Base-by-base conservation (phyloP, 345 rosid species). In the Populus nigra region DNA sequence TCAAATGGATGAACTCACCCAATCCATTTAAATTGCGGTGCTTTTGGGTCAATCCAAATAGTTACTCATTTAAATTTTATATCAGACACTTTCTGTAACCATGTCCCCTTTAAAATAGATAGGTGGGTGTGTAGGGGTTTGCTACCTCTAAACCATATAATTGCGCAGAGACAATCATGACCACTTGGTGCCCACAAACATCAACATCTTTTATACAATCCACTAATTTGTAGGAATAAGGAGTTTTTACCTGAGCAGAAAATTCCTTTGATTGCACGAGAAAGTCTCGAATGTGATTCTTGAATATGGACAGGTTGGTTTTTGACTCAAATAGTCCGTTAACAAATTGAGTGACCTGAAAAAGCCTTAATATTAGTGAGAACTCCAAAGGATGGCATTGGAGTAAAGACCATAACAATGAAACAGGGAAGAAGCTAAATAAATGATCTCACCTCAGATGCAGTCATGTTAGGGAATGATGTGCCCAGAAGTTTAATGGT, bases 381-480 rank as follows among this genome's bases (percentile, higher is more conserved):
- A 63, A 61, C 57, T 53, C 70, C 36, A 67, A 41, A 8, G 41
- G 17, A 55, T 13, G n/a, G 29, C 38, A 70, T 23, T 33, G 25
- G 38, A 35, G 41, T 18, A 39, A 23, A 36, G 8, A 27, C 23
- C 63, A 65, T n/a, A 69, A 77, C 69, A 36, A 77, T 73, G 53
- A 12, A 49, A 17, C 20, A 15, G 18, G 29, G 62, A 50, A 41
- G 15, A 73, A 49, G 17, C 33, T 17, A 59, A 2, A 10, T 17
- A 36, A 25, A 69, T 41, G 3, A 36, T 79, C 50, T 66, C 69
- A 94, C 99, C 96, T 96, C 99, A 69, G 87, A 84, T 53, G 85
- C 80, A 75, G 95, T 92, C 99, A 96, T 96, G 86, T 96, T 96
- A 53, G 98, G 98, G 78, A 96, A 96, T 15, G 99, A 96, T 65